These are phyloP conservation scores for Aspergillus calidoustus DNA, from an alignment of 2,329 filamentous ascomycete genomes.

Conservation along the genomic window DNA sequence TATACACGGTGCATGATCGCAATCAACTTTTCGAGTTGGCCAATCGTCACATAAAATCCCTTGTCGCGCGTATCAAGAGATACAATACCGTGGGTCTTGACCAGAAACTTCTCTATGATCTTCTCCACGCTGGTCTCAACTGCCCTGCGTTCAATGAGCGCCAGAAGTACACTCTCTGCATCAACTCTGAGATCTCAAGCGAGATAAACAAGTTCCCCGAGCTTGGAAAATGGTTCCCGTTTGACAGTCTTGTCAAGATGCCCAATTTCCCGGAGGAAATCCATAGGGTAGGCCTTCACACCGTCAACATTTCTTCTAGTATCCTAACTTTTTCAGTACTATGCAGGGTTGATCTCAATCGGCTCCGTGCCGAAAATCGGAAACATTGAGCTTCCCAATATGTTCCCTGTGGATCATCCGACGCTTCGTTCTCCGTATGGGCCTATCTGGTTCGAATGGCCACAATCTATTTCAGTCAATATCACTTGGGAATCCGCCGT, in stretches of 20 bases:
- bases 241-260: slow-evolving; percentile 41
- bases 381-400: slow-evolving; percentile 25
- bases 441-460: slow-evolving; percentile 36
- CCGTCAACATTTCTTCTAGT: not conserved
- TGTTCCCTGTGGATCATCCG: slow-evolving; percentile 22
- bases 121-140: slow-evolving; percentile 46
- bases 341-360: slow-evolving; percentile 31
- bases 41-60: slow-evolving; percentile 66
- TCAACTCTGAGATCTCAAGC: slow-evolving; percentile 30
- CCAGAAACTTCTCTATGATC: slow-evolving; percentile 42
- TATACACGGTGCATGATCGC: slow-evolving; percentile 54
- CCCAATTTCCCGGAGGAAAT: slow-evolving; percentile 26
- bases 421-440: slow-evolving; percentile 34
- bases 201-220: slow-evolving; percentile 30
- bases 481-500: slow-evolving; percentile 30
- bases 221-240: slow-evolving; percentile 43
- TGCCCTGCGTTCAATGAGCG: slow-evolving; percentile 51
- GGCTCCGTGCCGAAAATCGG: slow-evolving; percentile 15
- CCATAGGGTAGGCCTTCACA: slow-evolving; percentile 32
- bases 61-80: slow-evolving; percentile 66
- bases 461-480: slow-evolving; percentile 19
- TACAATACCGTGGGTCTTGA: slow-evolving; percentile 44
- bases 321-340: slow-evolving; percentile 27
- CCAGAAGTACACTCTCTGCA: slow-evolving; percentile 44
- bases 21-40: slow-evolving; percentile 50